Evolutionary conservation across 208 protist species (phyloP), one percentile per base, ranked within the genome.

Genomic region (Leishmania mexicana): DNA sequence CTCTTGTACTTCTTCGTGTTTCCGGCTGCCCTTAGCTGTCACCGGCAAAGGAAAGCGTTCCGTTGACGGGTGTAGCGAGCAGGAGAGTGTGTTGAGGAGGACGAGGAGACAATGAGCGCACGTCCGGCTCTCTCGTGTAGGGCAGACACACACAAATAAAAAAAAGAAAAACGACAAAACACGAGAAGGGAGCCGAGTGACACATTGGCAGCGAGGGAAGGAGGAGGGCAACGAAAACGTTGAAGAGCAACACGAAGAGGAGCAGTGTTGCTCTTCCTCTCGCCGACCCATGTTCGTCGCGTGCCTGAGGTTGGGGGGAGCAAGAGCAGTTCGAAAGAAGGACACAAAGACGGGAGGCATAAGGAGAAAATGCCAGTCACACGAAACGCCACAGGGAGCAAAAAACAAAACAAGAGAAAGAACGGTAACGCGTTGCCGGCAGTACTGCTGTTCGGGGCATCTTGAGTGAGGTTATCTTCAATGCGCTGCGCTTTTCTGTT

Each of bases 321-420:
- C n/a, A 15, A 64, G 58, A 64, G 58, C 28, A 28, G 15, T 64
- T 7, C 58, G 35, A 15, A 15, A 31, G 74, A 47, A 21, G 8
- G 15, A 15, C 13, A 21, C 7, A 40, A 72, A 28, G 19, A 21
- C 5, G 17, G 38, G 38, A 72, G 67, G 10, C 58, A 17, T 7
- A 3, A 4, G 31, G 3, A 7, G 57, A 62, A 62, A 62, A 24
- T 4, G 57, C 7, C 57, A 15, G 31, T 53, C 71, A 47, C 71
- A 75, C 7, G 42, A 54, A 80, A 74, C 19, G 57, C 24, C 49
- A 64, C 17, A 6, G 74, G 81, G 84, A 84, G 54, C 81, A 60
- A 76, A 78, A 62, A 24, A 0, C 7, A 53, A 53, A 53, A 75
- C 45, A 74, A 62, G 49, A 10, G 80, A 83, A 85, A 83, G 57